Conservation (phyloP, 805 yeast genomes). For the Pichia sporocuriosa region DNA sequence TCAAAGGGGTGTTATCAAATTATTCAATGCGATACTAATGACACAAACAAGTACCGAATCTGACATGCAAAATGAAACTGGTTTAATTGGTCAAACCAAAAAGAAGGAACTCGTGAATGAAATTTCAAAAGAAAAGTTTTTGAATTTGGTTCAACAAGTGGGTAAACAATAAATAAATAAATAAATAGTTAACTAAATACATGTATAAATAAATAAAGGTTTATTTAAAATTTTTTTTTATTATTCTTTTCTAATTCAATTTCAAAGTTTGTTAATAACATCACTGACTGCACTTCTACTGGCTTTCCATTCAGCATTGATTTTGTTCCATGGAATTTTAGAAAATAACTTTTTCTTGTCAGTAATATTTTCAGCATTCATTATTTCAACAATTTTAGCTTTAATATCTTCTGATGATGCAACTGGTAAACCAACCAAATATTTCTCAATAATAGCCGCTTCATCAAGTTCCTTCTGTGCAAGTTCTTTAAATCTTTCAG, state of each 20-base stretch:
- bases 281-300: conserved; percentile 27
- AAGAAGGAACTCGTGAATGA: conserved; percentile 62
- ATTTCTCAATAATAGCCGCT: conserved; percentile 29
- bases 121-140: conserved; percentile 80
- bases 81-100: conserved; percentile 35
- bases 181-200: neutral
- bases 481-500: conserved; percentile 35
- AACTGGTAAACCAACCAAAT: conserved; percentile 31
- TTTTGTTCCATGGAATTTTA: conserved; percentile 30
- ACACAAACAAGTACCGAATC: conserved; percentile 71
- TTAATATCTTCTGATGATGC: conserved; percentile 31
- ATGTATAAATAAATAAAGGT: neutral
- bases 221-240: neutral
- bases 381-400: conserved; percentile 23
- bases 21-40: conserved; percentile 33
- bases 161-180: conserved; percentile 34
- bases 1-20: conserved; percentile 28
- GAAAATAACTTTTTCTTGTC: conserved; percentile 24
- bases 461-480: conserved; percentile 35
- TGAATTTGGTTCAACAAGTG: conserved; percentile 80
- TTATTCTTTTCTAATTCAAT: neutral
- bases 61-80: conserved; percentile 39
- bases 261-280: conserved; percentile 24
- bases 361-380: conserved; percentile 21
- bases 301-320: conserved; percentile 32